phyloP scores from a whole-genome alignment of 2,329 filamentous ascomycete genomes.

The Albifimbria verrucaria region DNA sequence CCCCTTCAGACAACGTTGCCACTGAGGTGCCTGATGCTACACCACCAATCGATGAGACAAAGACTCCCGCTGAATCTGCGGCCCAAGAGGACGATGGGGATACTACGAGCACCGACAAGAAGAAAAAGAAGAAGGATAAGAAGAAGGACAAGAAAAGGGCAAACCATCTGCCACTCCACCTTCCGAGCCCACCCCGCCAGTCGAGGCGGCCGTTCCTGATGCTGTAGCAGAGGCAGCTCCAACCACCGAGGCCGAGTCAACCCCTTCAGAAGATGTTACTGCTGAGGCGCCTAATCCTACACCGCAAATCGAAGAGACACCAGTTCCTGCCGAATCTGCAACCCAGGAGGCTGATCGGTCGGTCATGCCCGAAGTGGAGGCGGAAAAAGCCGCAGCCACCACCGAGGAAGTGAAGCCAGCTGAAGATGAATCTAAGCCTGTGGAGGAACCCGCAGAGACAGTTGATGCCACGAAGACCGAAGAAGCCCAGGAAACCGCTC shows the following conservation, averaged over 20 bases:
- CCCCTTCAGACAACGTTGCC: no score
- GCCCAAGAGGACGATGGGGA: slow-evolving; percentile 6
- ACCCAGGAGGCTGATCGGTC: not conserved
- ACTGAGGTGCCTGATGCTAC: no score
- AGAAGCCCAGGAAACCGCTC: not conserved
- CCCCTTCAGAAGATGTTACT: slow-evolving; percentile 1
- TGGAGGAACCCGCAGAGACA: not conserved
- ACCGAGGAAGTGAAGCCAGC: no score
- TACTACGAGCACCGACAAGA: slow-evolving; percentile 14
- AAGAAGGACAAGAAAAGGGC: no score
- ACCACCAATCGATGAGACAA: not conserved
- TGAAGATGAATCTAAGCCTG: not conserved
- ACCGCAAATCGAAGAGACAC: not conserved
- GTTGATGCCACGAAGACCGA: not conserved
- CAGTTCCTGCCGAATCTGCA: not conserved
- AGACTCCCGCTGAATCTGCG: not conserved
- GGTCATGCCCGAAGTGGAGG: no score
- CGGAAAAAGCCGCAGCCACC: no score
- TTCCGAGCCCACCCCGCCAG: not conserved
- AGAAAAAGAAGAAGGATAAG: slow-evolving; percentile 13
- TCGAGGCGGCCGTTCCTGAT: not conserved
- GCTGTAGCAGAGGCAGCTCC: no score
- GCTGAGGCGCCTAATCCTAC: not conserved
- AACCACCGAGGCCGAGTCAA: not conserved
- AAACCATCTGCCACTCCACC: slow-evolving; percentile 3